Evolutionary conservation across 495 filamentous ascomycete genomes (phyloP), one percentile per base, ranked within the genome.

Genomic region (Neurospora terricola): DNA sequence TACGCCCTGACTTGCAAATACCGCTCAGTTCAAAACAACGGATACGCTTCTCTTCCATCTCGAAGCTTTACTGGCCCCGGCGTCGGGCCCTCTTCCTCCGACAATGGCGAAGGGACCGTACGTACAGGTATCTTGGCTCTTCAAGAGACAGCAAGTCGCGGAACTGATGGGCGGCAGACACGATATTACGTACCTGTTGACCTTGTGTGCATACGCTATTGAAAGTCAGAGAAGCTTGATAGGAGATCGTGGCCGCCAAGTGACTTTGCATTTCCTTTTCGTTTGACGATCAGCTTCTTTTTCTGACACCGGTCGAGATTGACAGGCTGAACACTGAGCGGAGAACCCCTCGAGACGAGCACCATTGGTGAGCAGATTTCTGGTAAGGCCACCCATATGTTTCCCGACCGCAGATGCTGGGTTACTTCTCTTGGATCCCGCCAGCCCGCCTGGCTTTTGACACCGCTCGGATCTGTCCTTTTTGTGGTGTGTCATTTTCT

Each of bases 381-480:
- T 62, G 27, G 30, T 8, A 66, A 66, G 54, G 27, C 27, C 54
- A 66, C 14, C 27, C 27, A 66, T 34, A 34, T 66, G 27, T 36
- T 66, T 66, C 54, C 14, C 23, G 27, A 27, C 14, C 27, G 54
- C 54, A 66, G 30, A 66, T 66, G 12, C 27, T 59, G 11, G 21
- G 48, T 23, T 54, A 23, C 21, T 73, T 78, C 72, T 72, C 72
- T 69, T 75, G 69, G 54, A 71, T 43, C 72, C 74, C 74, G 59
- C 70, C 73, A 62, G 27, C 54, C 54, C 54, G 54, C 54, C 54
- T 2, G 54, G 8, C 27, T 34, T 36, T 16, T 74, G 70, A 69
- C 59, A 72, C 72, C 72, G 38, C 75, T 76, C 72, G 75, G 74
- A 76, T 77, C 77, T 76, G 69, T 37, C 59, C 73, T 70, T 76